These are phyloP conservation scores for Penicillium polonicum DNA, from an alignment of 2,329 filamentous ascomycete species.

Conservation along the genomic window DNA sequence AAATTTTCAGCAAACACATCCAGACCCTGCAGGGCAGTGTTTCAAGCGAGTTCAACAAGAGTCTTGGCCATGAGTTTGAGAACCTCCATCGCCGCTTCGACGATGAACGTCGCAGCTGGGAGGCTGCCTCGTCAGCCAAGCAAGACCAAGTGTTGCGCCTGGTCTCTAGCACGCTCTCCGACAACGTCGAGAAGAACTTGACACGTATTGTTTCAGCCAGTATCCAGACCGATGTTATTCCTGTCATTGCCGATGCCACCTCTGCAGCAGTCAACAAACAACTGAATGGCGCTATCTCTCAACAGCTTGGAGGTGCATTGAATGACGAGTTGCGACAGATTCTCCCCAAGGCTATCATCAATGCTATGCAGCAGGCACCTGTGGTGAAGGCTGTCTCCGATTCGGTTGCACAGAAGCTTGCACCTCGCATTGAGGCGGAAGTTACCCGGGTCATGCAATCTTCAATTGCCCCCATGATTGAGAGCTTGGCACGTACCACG, in stretches of 20 bases:
- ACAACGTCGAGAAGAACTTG: conserved; percentile 74
- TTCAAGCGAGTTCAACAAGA: conserved; percentile 50
- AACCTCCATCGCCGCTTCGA: conserved; percentile 61
- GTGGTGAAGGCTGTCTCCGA: conserved; percentile 72
- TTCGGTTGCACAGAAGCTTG: conserved; percentile 65
- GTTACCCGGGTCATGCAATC: conserved; percentile 61
- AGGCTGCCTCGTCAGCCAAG: conserved; percentile 62
- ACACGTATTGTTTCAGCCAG: conserved; percentile 72
- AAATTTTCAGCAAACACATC: conserved; percentile 61
- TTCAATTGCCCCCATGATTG: conserved; percentile 65
- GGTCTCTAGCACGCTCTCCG: conserved; percentile 66
- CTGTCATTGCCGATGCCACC: conserved; percentile 67
- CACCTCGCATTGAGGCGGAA: conserved; percentile 67
- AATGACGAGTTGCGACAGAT: conserved; percentile 70
- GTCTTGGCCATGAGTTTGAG: conserved; percentile 52
- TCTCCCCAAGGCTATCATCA: conserved; percentile 66
- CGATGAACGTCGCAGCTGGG: conserved; percentile 66
- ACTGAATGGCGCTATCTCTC: conserved; percentile 66
- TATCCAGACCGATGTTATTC: conserved; percentile 73
- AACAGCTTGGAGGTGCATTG: conserved; percentile 64
- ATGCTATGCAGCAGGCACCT: conserved; percentile 71
- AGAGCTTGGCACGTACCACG: conserved; percentile 64
- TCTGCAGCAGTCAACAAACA: conserved; percentile 69
- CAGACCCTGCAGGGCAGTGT: conserved; percentile 53
- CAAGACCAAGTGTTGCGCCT: conserved; percentile 68